Evolutionary conservation across 495 filamentous ascomycete genomes (phyloP), one percentile per base, ranked within the genome.

Genomic region (Penicillium angulare): DNA sequence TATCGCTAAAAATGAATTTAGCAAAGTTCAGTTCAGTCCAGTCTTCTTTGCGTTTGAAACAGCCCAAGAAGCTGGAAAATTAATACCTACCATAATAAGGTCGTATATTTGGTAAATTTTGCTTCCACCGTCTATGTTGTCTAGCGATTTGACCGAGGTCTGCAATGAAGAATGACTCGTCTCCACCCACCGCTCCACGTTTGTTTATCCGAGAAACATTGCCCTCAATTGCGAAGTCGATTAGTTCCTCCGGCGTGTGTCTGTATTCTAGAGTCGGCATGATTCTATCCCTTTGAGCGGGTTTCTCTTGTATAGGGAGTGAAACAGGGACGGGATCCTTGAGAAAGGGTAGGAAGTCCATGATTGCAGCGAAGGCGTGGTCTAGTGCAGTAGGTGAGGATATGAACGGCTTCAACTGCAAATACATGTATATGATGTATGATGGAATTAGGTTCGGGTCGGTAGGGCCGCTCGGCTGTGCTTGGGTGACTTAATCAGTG

Each of bases 101-200:
- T 12, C 34, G 41, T 10, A 65, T 46, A 4, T 27, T 50, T 5
- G 62, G 56, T 10, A 67, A 44, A 22, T 6, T 3, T 7, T 27
- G 15, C 33, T 5, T 45, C 49, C 49, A 52, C 5, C 32, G 8
- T 29, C 17, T 31, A 39, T 44, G 41, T 44, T 45, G 49, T 10
- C 23, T 31, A 5, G 40, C 22, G 7, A 52, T 31, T 5, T 40
- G 20, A 3, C 49, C 49, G 21, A 66, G 10, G 42, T 68, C 65
- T 9, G 55, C 63, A 2, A 66, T 38, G 47, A 64, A 64, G 48
- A 68, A 68, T 1, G 63, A 44, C 13, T 59, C 57, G 23, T 64
- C 56, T 5, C 59, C 49, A 4, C 45, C 53, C n/a, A 53, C 35
- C 1, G 31, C 10, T 8, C 44, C 43, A 4, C 24, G 21, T 43